Evolutionary conservation across 495 filamentous ascomycete species (phyloP).

Genomic region (Glonium stellatum): DNA sequence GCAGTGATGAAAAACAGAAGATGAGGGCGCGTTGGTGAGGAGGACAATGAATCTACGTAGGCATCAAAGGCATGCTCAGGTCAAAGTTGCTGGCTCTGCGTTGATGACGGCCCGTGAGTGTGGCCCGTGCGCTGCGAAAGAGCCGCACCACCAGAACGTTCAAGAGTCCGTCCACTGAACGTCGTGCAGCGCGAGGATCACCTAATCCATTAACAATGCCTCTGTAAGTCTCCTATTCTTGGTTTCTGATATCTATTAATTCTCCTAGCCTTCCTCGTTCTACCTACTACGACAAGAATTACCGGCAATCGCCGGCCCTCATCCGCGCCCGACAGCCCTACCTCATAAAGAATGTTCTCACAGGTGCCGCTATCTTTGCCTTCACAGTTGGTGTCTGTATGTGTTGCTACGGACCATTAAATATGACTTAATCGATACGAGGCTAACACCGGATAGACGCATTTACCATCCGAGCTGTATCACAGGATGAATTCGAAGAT

Average conservation of each 20-base stretch:
- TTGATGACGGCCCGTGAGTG: background rate
- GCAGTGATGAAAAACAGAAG: slow-evolving; percentile 2
- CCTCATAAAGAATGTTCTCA: slow-evolving; percentile 77
- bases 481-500: slow-evolving; percentile 97
- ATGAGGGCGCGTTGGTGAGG: slow-evolving; percentile 1
- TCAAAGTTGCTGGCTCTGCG: background rate
- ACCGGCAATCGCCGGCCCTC: slow-evolving; percentile 73
- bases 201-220: slow-evolving; percentile 15
- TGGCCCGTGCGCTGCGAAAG: slow-evolving; percentile 10
- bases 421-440: background rate
- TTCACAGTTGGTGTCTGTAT: slow-evolving; percentile 77
- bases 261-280: slow-evolving; percentile 56
- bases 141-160: slow-evolving; percentile 17
- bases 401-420: slow-evolving; percentile 31
- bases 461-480: slow-evolving; percentile 81
- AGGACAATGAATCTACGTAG: slow-evolving; percentile 2
- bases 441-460: slow-evolving; percentile 49
- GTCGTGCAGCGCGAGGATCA: background rate
- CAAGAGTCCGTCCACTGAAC: background rate
- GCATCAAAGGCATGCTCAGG: background rate
- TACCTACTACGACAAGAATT: slow-evolving; percentile 83
- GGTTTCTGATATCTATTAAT: background rate
- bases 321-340: slow-evolving; percentile 87
- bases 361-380: slow-evolving; percentile 60
- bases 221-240: slow-evolving; percentile 15